Base-by-base conservation (phyloP, 1,284 basidiomycete species). In the Rhodotorula sp. region DNA sequence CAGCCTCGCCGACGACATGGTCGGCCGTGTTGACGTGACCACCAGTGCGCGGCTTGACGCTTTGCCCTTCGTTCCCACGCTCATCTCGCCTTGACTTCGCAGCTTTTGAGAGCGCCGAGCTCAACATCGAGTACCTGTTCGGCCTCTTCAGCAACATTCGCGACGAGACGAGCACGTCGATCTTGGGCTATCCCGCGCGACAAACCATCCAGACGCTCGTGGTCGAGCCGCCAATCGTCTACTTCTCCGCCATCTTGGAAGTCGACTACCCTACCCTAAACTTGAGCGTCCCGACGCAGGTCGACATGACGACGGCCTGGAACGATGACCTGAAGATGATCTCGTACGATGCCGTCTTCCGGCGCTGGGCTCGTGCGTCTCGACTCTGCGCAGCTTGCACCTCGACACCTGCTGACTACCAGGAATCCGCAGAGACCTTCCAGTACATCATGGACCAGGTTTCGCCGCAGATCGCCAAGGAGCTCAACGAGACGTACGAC, bases 311-410 rank as follows among this genome's bases (percentile, higher is more conserved):
- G 21, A 63, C 61, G 25, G 52, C 52, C 0, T 63, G 61, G 61
- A 63, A 63, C 44, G 61, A 63, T 42, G 61, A 63, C 61, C 48
- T 63, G 14, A 63, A 63, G 52, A 63, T 63, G 27, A 54, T 55
- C 23, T 54, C 61, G 61, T 62, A 63, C 52, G 61, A 63, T 44
- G 61, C 61, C 7, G 16, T 52, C 10, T 54, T 63, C 61, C 61
- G 61, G 23, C 61, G 61, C 0, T 63, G 42, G 41, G n/a, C 61
- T 44, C 52, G 57, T 59, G 41, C 27, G 34, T 42, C 17, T 13
- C 19, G 3, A 8, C 44, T 3, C 16, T 46, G 12, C 21, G 8
- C 23, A 14, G 21, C 41, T n/a, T 27, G 23, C 4, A 42, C 41
- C 45, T 34, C 34, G 44, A 45, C 34, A 8, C 56, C 7, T 42